Evolutionary conservation across 192 early-diverging fungal species (phyloP), one percentile per base, ranked within the genome.

Genomic region (Coemansia sp.): DNA sequence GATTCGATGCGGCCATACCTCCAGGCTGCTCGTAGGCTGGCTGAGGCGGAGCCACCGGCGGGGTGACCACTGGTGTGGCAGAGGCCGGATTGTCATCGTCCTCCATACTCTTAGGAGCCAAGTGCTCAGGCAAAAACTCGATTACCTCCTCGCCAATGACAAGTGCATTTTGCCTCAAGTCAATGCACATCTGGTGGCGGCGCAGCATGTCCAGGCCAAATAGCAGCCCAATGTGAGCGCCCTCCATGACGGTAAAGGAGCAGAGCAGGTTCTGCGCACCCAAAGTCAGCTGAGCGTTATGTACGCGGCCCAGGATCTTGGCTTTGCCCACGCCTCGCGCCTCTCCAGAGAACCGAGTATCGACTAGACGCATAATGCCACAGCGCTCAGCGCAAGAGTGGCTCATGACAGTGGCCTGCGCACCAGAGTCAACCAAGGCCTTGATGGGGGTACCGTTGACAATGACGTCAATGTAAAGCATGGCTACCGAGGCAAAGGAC

Each of bases 171-270:
- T 91, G 92, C 65, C 85, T 85, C 64, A 99, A 77, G 78, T 99
- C 97, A 74, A 98, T 98, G 67, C 90, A 90, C 27, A 94, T 94
- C 85, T 91, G 90, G 70, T 98, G 94, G 11, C 94, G 87, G 73
- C 90, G 95, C 29, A 99, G 86, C 94, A 98, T 98, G 62, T 99
- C 97, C 64, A 99, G 76, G 0, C 97, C 97, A 80, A 99, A 95
- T 36, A 99, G 79, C 38, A 99, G 65, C 63, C 95, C 95, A 8
- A 95, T 90, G 16, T 92, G 93, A 39, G 93, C 94, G 11, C 92
- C 93, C 83, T 98, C 95, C 87, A 99, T 94, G 41, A 98, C 92
- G 2, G 92, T 94, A 52, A 99, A 96, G 10, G 94, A 94, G 77
- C 95, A 96, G 10, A 89, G 85, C 44, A 99, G 83, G 66, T 87